Evolutionary conservation across 2,329 filamentous ascomycete species (phyloP).

Genomic region (Ceratocystis huliohia): DNA sequence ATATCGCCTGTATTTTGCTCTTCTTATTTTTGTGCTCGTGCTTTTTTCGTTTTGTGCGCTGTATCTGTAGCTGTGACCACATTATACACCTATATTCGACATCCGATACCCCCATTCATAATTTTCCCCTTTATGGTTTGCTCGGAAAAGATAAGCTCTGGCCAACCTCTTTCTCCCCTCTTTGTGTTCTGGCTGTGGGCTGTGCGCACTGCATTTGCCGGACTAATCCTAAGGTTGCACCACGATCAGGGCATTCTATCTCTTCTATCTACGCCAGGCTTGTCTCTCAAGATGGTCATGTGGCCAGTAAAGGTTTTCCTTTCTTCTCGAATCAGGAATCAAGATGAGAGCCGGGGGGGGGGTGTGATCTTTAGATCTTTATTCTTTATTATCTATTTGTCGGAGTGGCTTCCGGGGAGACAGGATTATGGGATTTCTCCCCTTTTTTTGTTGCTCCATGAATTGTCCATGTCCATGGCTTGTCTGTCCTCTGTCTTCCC

Average conservation of each 20-base stretch:
- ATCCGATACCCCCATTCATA: background rate
- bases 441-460: background rate
- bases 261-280: conserved; percentile 2
- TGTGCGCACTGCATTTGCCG: background rate
- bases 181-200: background rate
- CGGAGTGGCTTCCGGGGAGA: background rate
- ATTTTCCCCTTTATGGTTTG: background rate
- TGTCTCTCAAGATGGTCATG: conserved; percentile 19
- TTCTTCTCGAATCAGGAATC: conserved; percentile 3
- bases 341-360: background rate
- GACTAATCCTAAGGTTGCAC: conserved; percentile 13
- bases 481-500: background rate
- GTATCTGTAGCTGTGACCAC: too few species aligned
- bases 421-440: background rate
- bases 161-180: background rate
- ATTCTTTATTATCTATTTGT: background rate
- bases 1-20: too few species aligned
- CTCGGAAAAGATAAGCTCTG: background rate
- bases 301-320: conserved; percentile 20
- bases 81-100: too few species aligned
- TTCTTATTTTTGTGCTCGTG: too few species aligned
- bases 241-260: conserved; percentile 10
- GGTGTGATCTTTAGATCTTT: background rate
- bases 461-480: background rate
- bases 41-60: too few species aligned